Evolutionary conservation across 164 flowering plant species (phyloP).

Genomic region (Stephania japonica): DNA sequence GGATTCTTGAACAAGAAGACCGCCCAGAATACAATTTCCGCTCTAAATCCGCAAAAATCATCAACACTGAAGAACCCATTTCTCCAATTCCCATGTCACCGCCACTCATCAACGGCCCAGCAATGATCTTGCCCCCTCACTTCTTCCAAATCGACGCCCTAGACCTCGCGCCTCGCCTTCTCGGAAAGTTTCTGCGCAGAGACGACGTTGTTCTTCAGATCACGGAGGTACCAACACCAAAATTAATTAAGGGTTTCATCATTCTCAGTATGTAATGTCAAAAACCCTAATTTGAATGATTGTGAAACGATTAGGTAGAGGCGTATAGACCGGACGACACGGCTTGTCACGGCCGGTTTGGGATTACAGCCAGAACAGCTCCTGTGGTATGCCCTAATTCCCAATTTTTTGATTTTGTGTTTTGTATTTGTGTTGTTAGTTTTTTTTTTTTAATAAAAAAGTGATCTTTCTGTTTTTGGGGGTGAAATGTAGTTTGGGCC

Average conservation of each 20-base stretch:
- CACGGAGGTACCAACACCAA: slow-evolving; percentile 57
- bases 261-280: neutral
- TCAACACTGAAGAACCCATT: slow-evolving; percentile 5
- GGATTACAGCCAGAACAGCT: slow-evolving; percentile 86
- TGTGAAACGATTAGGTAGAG: slow-evolving; percentile 52
- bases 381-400: slow-evolving; percentile 61
- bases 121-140: slow-evolving; percentile 34
- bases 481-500: slow-evolving; percentile 63
- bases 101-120: neutral
- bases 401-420: neutral
- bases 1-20: neutral
- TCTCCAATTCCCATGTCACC: slow-evolving; percentile 6
- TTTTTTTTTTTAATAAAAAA: neutral
- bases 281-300: slow-evolving; percentile 1
- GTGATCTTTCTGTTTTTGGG: neutral
- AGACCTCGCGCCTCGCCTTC: slow-evolving; percentile 89
- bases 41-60: slow-evolving; percentile 6
- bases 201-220: slow-evolving; percentile 90
- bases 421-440: neutral
- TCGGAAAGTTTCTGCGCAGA: slow-evolving; percentile 78
- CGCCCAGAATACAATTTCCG: neutral
- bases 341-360: slow-evolving; percentile 93
- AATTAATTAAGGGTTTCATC: neutral
- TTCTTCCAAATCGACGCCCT: slow-evolving; percentile 82
- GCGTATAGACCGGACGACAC: slow-evolving; percentile 93